Conservation (phyloP, 441 rosid genomes). For the Melastoma candidum region DNA sequence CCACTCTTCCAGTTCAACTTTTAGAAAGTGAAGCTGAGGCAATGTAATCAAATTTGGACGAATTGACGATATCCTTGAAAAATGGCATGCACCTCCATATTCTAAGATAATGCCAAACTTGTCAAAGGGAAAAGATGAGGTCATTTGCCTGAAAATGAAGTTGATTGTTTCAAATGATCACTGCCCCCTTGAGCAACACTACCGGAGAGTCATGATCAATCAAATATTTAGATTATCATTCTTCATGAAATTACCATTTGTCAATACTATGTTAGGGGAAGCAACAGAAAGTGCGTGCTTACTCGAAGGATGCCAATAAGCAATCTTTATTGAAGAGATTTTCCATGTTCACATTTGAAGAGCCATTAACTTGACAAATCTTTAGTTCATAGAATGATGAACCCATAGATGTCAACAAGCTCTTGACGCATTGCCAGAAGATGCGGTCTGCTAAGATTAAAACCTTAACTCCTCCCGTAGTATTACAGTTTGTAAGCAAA, state of each 20-base stretch:
- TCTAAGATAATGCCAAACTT: constrained; percentile 30
- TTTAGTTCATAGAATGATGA: constrained; percentile 29
- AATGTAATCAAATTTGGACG: constrained; percentile 17
- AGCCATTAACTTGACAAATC: constrained; percentile 18
- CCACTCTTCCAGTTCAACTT: constrained; percentile 35
- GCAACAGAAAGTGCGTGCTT: constrained; percentile 20
- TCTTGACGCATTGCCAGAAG: constrained; percentile 45
- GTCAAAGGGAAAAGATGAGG: constrained; percentile 36
- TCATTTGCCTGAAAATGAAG: constrained; percentile 33
- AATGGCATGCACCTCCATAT: constrained; percentile 23
- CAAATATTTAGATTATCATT: no score
- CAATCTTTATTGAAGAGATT: constrained; percentile 34
- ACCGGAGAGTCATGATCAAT: no score
- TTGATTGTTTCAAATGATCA: constrained; percentile 7
- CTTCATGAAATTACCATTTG: neutral
- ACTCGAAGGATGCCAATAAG: constrained; percentile 41
- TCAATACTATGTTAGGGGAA: neutral
- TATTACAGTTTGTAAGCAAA: constrained; percentile 25
- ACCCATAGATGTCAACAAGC: constrained; percentile 36
- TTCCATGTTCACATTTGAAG: constrained; percentile 16
- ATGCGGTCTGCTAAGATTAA: constrained; percentile 38
- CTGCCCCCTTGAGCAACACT: no score
- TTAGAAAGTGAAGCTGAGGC: constrained; percentile 41
- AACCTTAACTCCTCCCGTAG: constrained; percentile 24
- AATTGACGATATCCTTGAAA: constrained; percentile 30